Percentiles rank a stretch among this genome's conserved stretches.
These are phyloP conservation scores for Pezicula radicicola DNA, from an alignment of 2,329 filamentous ascomycete species.

Conservation along the genomic window DNA sequence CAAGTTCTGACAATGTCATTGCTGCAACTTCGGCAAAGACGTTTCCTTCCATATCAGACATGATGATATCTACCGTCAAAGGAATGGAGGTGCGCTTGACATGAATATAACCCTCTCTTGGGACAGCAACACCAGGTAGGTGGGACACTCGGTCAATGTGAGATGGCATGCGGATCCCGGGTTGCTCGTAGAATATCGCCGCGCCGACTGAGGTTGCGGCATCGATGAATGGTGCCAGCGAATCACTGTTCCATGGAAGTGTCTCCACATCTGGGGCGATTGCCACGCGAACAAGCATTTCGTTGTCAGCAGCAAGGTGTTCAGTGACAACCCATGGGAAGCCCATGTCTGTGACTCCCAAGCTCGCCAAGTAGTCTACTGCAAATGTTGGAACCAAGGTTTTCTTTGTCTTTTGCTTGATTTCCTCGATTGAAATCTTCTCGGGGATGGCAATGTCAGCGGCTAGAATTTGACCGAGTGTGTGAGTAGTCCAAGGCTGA, in stretches of 20 bases:
- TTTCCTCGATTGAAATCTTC: slow-evolving; percentile 20
- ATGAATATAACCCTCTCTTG: slow-evolving; percentile 33
- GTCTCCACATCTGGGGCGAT: slow-evolving; percentile 20
- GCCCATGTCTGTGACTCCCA: slow-evolving; percentile 37
- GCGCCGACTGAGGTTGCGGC: slow-evolving; percentile 40
- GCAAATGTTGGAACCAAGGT: slow-evolving; percentile 30
- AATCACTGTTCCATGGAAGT: slow-evolving; percentile 26
- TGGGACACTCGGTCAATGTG: slow-evolving; percentile 28
- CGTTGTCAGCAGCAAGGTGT: slow-evolving; percentile 33
- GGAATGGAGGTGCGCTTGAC: slow-evolving; percentile 26
- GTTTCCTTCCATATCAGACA: slow-evolving; percentile 26
- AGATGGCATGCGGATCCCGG: slow-evolving; percentile 34
- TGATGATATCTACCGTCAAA: slow-evolving; percentile 27
- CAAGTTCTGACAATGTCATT: slow-evolving; percentile 38
- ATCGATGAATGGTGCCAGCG: slow-evolving; percentile 38
- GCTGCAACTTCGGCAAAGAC: slow-evolving; percentile 29
- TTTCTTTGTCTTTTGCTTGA: slow-evolving; percentile 25
- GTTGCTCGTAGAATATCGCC: slow-evolving; percentile 34
- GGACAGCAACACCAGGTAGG: slow-evolving; percentile 15
- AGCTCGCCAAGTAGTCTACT: slow-evolving; percentile 34
- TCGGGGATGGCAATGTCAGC: neutral
- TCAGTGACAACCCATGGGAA: slow-evolving; percentile 39
- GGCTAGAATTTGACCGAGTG: slow-evolving; percentile 11
- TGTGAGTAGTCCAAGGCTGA: slow-evolving; percentile 32
- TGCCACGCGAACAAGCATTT: slow-evolving; percentile 39